Conservation (phyloP, 2,329 filamentous ascomycete genomes). For the Penicillium crustosum region DNA sequence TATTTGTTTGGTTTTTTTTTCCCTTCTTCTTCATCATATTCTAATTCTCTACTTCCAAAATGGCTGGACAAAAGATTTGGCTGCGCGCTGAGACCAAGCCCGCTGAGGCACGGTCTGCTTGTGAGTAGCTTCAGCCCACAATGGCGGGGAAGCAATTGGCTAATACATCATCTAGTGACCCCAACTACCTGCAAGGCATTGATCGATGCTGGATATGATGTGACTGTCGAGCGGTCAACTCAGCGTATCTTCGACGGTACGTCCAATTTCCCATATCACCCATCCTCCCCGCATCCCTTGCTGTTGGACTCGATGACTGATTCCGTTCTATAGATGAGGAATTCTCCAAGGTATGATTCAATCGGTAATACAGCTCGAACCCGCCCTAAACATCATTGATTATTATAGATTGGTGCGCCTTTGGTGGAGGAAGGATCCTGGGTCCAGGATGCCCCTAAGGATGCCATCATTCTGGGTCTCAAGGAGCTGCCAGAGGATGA, state of each 20-base stretch:
- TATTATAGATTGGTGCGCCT: conserved; percentile 58
- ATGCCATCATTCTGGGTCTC: conserved; percentile 71
- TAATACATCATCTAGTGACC: conserved; percentile 39
- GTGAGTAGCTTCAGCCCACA: conserved; percentile 27
- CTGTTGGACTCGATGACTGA: conserved; percentile 13
- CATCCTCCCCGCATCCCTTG: not conserved
- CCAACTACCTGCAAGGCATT: conserved; percentile 60
- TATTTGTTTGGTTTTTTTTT: conserved; percentile 13
- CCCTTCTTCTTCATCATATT: not conserved
- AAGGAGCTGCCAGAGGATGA: conserved; percentile 76
- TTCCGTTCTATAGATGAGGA: conserved; percentile 31
- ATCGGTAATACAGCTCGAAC: not conserved
- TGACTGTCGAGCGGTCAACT: conserved; percentile 67
- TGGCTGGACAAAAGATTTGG: conserved; percentile 50
- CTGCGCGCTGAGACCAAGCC: conserved; percentile 62
- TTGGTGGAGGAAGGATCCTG: conserved; percentile 67
- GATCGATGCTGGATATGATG: conserved; percentile 66
- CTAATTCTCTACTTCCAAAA: conserved; percentile 15
- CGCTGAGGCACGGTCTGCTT: conserved; percentile 56
- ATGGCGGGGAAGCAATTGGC: conserved; percentile 7
- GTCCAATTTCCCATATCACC: conserved; percentile 3
- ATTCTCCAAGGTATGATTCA: conserved; percentile 34
- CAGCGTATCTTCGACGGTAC: conserved; percentile 59
- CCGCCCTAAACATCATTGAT: conserved; percentile 51
- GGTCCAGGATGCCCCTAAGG: conserved; percentile 62